A percentile compares a stretch with the other conserved stretches of the same genome.
These are phyloP conservation scores for Fraxinus sp. DNA, from an alignment of 305 asterid species.

Conservation along the genomic window DNA sequence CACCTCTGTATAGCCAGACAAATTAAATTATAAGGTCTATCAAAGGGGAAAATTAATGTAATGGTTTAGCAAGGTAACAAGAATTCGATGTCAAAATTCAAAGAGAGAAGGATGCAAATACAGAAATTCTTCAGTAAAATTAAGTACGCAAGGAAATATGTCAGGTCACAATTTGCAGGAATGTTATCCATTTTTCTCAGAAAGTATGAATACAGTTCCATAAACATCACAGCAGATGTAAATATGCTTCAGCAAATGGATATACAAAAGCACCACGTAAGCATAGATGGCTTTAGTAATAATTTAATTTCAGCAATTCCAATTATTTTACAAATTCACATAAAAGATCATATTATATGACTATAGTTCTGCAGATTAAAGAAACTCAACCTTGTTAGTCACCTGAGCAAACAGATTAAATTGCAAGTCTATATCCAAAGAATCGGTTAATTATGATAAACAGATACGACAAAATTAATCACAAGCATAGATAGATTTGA, in stretches of 20 bases:
- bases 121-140: neutral
- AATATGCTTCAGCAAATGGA: neutral
- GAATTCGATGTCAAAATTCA: neutral
- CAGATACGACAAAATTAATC: neutral
- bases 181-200: neutral
- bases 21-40: neutral
- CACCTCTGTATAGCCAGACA: neutral
- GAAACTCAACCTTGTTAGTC: neutral
- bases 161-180: neutral
- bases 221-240: neutral
- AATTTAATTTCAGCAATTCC: neutral
- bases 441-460: neutral
- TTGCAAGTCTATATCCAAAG: neutral
- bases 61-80: neutral
- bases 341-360: neutral
- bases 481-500: slow-evolving; percentile 3
- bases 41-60: neutral
- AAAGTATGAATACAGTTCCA: neutral
- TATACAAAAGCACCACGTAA: neutral
- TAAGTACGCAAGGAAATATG: neutral
- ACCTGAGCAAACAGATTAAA: neutral
- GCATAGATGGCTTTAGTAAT: neutral
- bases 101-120: neutral
- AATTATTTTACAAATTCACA: neutral
- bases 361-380: neutral